phyloP scores from a whole-genome alignment of 2,329 filamentous ascomycete genomes.

The Tolypocladium tundrense region DNA sequence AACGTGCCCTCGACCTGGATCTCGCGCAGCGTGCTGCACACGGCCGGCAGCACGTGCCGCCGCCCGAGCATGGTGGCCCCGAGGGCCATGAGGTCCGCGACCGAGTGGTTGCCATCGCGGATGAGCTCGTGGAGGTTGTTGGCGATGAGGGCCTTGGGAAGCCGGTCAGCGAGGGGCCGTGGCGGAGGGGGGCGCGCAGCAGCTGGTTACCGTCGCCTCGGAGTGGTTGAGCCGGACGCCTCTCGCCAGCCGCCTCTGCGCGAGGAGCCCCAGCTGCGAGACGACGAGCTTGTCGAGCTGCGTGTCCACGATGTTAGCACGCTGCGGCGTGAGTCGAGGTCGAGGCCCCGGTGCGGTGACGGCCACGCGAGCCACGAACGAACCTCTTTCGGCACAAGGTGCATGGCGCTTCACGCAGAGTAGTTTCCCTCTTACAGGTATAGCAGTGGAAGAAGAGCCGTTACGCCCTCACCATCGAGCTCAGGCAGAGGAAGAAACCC shows the following conservation, averaged over 20 bases:
- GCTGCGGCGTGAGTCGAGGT: too few relatives aligned
- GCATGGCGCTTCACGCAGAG: conserved; percentile 20
- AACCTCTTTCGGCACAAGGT: conserved; percentile 39
- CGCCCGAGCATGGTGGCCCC: conserved; percentile 89
- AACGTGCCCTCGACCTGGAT: conserved; percentile 95
- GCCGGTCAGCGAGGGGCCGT: not conserved
- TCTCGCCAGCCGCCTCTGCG: conserved; percentile 77
- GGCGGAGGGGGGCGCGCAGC: conserved; percentile 6
- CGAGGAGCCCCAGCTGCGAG: conserved; percentile 76
- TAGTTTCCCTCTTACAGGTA: not conserved
- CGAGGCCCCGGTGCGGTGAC: not conserved
- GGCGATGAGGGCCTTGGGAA: conserved; percentile 61
- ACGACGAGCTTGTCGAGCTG: conserved; percentile 95
- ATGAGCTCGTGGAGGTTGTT: conserved; percentile 92
- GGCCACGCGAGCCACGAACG: conserved; percentile 8
- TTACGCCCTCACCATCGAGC: not conserved
- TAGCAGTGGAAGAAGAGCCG: not conserved
- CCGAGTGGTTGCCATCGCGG: conserved; percentile 86
- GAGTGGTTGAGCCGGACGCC: conserved; percentile 84
- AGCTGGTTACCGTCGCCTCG: conserved; percentile 60
- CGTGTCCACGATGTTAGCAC: not conserved
- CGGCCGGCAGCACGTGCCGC: conserved; percentile 79
- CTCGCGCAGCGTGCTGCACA: conserved; percentile 67
- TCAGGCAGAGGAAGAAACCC: not conserved
- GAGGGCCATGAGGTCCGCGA: conserved; percentile 86